Base-by-base conservation (phyloP, 352 stramenopile species). In the Pythium sukuiense region DNA sequence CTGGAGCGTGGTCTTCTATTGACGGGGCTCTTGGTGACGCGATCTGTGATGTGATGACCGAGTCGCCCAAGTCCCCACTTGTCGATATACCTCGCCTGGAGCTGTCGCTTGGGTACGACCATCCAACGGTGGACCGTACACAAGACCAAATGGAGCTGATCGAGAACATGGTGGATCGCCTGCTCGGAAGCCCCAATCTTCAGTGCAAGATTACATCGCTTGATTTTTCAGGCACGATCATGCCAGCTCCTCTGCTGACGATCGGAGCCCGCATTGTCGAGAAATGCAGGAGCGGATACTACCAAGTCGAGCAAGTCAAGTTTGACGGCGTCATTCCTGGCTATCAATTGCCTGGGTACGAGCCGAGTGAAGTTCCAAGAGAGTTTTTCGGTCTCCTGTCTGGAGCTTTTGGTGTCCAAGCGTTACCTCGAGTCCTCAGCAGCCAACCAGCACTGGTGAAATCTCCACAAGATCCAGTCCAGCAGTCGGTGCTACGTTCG, bases 121-220 rank as follows among this genome's bases (percentile, higher is more conserved):
- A 24, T 12, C 4, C 14, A 6, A 48, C 14, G 41, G 41, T 48
- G 4, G 16, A 43, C 35, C 26, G 29, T 29, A 57, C 29, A 4
- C 26, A 12, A 14, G 52, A 41, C 2, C 29, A 57, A 26, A 32
- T 57, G 30, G 27, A 57, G 30, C 26, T 32, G 18, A 57, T 57
- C 29, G 52, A 57, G 52, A 3, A 24, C 7, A 14, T 57, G 52
- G 29, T 57, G 52, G 52, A 57, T 24, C 52, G 52, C 20, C 27
- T 57, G 1, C 35, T 57, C 6, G 1, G 2, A 8, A 43, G 52
- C 14, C 52, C 52, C 0, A 7, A 12, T 1, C 27, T 32, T 11
- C 16, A 37, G 12, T 43, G 29, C 52, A 27, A 18, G 29, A 41
- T 57, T 29, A 24, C 26, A 7, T 35, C 24, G 26, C 52, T 57